Conservation (phyloP, 192 early-diverging fungal species). For the Coemansia guatemalensis region DNA sequence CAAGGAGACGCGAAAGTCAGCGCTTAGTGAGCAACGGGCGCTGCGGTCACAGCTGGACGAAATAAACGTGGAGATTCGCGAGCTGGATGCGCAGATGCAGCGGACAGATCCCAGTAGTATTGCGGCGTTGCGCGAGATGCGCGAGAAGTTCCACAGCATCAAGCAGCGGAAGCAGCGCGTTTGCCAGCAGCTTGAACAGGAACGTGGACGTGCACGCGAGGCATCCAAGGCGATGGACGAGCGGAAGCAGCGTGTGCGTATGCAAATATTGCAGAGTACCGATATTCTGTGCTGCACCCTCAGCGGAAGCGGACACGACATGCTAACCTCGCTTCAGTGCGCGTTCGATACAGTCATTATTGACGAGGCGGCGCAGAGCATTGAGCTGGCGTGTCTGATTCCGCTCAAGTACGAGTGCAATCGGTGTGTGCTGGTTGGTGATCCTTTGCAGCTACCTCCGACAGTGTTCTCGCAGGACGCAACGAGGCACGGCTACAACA, state of each 20-base stretch:
- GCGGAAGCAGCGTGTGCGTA: slow-evolving; percentile 56
- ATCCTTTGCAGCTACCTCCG: slow-evolving; percentile 92
- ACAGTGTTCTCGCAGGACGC: slow-evolving; percentile 80
- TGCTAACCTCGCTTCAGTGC: slow-evolving; percentile 62
- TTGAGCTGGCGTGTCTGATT: slow-evolving; percentile 85
- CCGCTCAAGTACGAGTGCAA: slow-evolving; percentile 81
- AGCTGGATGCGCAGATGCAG: slow-evolving; percentile 21
- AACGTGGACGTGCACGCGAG: slow-evolving; percentile 46
- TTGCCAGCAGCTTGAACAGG: slow-evolving; percentile 13
- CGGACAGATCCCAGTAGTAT: slow-evolving; percentile 22
- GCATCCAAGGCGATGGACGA: slow-evolving; percentile 49
- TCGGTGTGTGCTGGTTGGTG: slow-evolving; percentile 87
- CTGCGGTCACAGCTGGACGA: slow-evolving; percentile 23
- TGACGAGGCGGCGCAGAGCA: slow-evolving; percentile 94
- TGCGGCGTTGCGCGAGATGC: slow-evolving; percentile 17
- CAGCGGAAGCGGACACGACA: slow-evolving; percentile 83
- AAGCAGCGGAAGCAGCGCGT: slow-evolving; percentile 17
- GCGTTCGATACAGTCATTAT: slow-evolving; percentile 87
- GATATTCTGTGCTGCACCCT: slow-evolving; percentile 88
- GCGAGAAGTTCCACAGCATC: slow-evolving; percentile 12
- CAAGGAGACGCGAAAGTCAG: slow-evolving; percentile 14
- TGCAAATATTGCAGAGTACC: slow-evolving; percentile 69
- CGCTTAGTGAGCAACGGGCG: slow-evolving; percentile 10
- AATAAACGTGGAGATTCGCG: slow-evolving; percentile 24
- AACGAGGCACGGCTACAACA: slow-evolving; percentile 72